These are phyloP conservation scores for Colletotrichum higginsianum DNA, from an alignment of 2,329 filamentous ascomycete species.

Conservation along the genomic window DNA sequence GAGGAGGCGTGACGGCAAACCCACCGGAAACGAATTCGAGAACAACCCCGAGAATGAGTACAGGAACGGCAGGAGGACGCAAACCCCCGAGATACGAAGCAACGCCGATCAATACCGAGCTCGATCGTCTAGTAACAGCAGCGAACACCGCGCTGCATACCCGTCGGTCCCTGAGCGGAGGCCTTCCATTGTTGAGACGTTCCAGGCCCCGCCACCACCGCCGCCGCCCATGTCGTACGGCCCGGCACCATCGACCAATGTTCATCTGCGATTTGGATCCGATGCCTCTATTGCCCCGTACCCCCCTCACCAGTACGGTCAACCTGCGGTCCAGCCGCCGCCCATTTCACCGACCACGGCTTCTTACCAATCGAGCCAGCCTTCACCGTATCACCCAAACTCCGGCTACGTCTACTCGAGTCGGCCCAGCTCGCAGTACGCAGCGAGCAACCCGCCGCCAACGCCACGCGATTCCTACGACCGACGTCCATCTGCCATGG, in stretches of 20 bases:
- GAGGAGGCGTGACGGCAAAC: conserved; percentile 85
- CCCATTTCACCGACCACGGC: conserved; percentile 53
- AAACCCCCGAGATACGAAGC: conserved; percentile 44
- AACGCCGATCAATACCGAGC: conserved; percentile 57
- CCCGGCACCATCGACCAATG: conserved; percentile 42
- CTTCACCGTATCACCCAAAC: conserved; percentile 59
- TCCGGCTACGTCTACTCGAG: conserved; percentile 56
- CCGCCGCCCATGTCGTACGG: conserved; percentile 51
- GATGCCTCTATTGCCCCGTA: conserved; percentile 56
- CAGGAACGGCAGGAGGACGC: conserved; percentile 51
- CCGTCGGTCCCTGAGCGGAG: conserved; percentile 57
- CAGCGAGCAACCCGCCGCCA: conserved; percentile 49
- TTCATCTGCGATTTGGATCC: conserved; percentile 55
- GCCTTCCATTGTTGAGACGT: conserved; percentile 64
- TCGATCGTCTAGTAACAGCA: conserved; percentile 74
- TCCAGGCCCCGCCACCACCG: conserved; percentile 55
- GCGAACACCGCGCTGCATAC: conserved; percentile 63
- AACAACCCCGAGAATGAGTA: conserved; percentile 77
- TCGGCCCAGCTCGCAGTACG: conserved; percentile 50
- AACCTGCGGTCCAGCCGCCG: conserved; percentile 50
- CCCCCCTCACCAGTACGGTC: conserved; percentile 51
- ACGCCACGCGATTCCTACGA: conserved; percentile 55
- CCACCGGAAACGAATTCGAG: conserved; percentile 62
- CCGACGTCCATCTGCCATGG: conserved; percentile 55
- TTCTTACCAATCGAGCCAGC: conserved; percentile 52